Base-by-base conservation (phyloP, 1,284 basidiomycete species). In the Boletus chippewaensis region DNA sequence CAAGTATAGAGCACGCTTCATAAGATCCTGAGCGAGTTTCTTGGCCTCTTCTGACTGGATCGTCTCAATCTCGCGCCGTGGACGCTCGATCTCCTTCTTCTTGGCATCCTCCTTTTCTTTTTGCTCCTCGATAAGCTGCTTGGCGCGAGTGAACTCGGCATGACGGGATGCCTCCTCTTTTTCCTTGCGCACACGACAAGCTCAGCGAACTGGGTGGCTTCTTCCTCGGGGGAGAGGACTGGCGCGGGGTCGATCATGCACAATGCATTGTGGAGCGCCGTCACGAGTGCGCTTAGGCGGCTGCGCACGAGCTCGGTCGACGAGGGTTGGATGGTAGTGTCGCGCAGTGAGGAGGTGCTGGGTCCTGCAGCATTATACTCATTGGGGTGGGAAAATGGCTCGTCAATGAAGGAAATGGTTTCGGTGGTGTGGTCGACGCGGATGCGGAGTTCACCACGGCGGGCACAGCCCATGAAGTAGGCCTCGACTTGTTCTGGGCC, bases 381-480 rank as follows among this genome's bases (percentile, higher is more conserved):
- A 42, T 83, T 79, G 10, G 70, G 63, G 6, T 70, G 63, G 29
- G 71, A 68, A 60, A 84, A 88, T 0, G 82, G 76, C 52, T 91
- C 87, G 60, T 95, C 90, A 48, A 85, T 77, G 68, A 99, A 99
- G 12, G 83, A 79, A 70, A 99, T 86, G 56, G 84, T 86, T 36
- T 92, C 88, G 10, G 80, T 80, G 40, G 87, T 83, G 69, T 99
- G 96, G 71, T 99, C 94, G 45, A 98, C 84, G 18, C 86, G 84
- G 55, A 97, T 87, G 63, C 78, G 81, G 52, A 98, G 79, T 68
- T 97, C 94, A 40, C 93, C 92, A 13, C 87, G 83, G 55, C 90
- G 84, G 53, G 91, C 91, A 54, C 91, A 93, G 49, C 87, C 87
- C 84, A 97, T 93, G 58, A 97, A 75, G 71, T 96, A 98, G 26